phyloP scores from a whole-genome alignment of 2,329 filamentous ascomycete species.

The Ophiostoma sp. region DNA sequence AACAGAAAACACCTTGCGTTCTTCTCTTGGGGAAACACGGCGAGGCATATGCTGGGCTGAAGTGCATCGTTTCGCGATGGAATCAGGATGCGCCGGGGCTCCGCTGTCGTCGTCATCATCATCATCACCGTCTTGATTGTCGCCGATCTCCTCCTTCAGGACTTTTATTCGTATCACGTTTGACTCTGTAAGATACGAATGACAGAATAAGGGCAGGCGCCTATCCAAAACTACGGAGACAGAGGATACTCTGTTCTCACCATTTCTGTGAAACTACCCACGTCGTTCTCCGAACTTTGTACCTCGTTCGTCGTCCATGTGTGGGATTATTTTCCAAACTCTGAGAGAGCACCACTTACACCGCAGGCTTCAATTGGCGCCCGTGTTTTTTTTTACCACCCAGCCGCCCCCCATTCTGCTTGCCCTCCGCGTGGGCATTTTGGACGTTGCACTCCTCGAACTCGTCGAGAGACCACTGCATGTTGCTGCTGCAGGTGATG shows the following conservation, averaged over 20 bases:
- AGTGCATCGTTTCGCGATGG: neutral
- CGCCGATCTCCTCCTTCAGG: neutral
- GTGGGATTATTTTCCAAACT: too few relatives aligned
- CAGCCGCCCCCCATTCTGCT: neutral
- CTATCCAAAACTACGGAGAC: too few relatives aligned
- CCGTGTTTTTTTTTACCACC: neutral
- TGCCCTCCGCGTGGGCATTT: neutral
- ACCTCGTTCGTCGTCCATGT: too few relatives aligned
- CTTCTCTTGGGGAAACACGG: neutral
- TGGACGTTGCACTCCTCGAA: neutral
- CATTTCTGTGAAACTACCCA: too few relatives aligned
- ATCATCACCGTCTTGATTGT: neutral
- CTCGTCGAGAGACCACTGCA: neutral
- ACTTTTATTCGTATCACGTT: neutral
- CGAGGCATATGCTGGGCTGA: neutral
- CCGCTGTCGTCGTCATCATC: neutral
- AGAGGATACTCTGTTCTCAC: too few relatives aligned
- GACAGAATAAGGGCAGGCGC: too few relatives aligned
- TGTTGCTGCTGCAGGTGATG: conserved; percentile 21
- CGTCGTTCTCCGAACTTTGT: too few relatives aligned
- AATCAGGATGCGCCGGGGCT: neutral
- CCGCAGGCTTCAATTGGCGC: neutral
- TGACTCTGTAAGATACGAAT: too few relatives aligned
- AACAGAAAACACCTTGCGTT: too few relatives aligned
- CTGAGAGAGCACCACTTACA: too few relatives aligned